Conservation (phyloP, 169 alveolate genomes). For the Plasmodium fragile region DNA sequence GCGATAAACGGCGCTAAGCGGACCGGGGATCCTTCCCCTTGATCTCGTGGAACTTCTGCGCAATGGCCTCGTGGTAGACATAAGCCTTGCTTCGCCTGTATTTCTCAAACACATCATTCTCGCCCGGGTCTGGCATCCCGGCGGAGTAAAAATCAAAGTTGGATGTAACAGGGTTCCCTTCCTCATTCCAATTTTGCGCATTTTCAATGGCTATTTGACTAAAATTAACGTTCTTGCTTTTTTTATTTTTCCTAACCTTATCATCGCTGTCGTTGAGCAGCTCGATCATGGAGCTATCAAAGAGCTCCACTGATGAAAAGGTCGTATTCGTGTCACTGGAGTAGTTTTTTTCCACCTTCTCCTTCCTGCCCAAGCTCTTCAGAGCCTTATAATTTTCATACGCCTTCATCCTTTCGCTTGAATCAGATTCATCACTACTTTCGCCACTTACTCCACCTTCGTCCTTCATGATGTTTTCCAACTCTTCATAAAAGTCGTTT, state of each 20-base stretch:
- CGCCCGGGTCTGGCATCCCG: conserved; percentile 11
- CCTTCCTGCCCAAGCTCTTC: background rate
- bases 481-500: conserved; percentile 65
- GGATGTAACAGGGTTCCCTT: background rate
- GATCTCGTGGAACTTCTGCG: conserved; percentile 54
- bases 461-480: conserved; percentile 33
- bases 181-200: conserved; percentile 76
- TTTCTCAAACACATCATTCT: conserved; percentile 56
- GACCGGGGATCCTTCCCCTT: conserved; percentile 14
- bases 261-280: conserved; percentile 44
- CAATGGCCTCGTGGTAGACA: conserved; percentile 71
- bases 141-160: conserved; percentile 35
- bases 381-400: conserved; percentile 42
- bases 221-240: conserved; percentile 58
- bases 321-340: conserved; percentile 68
- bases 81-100: conserved; percentile 65
- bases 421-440: conserved; percentile 42
- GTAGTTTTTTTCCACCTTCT: conserved; percentile 6
- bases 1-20: background rate
- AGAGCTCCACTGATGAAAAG: conserved; percentile 52
- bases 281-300: conserved; percentile 64
- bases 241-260: conserved; percentile 27
- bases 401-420: conserved; percentile 12
- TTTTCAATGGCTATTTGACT: conserved; percentile 72
- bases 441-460: conserved; percentile 22